These are phyloP conservation scores for Penicillium sp. DNA, from an alignment of 2,329 filamentous ascomycete genomes.

Conservation along the genomic window DNA sequence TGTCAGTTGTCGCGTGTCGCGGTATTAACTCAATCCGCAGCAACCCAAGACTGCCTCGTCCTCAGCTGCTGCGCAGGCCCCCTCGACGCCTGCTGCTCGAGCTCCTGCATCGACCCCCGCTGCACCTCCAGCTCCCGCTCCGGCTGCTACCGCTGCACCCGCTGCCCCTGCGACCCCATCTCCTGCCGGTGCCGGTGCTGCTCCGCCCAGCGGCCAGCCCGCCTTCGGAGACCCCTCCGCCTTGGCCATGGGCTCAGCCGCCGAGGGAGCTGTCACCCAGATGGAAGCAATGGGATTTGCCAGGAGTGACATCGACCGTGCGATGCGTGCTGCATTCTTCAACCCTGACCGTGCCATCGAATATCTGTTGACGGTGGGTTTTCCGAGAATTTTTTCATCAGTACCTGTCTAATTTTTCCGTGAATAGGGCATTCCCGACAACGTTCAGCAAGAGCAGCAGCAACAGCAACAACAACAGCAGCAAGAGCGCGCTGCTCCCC, in stretches of 20 bases:
- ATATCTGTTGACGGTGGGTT: constrained; percentile 72
- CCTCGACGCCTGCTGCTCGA: constrained; percentile 36
- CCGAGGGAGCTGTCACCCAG: constrained; percentile 73
- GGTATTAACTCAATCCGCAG: constrained; percentile 19
- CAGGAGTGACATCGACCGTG: constrained; percentile 78
- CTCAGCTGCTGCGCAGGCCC: constrained; percentile 31
- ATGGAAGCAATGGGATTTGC: constrained; percentile 99
- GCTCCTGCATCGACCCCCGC: constrained; percentile 41
- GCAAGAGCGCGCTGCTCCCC: constrained; percentile 35
- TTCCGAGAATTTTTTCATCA: constrained; percentile 8
- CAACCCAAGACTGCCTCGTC: constrained; percentile 64
- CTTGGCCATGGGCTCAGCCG: constrained; percentile 78
- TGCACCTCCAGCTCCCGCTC: constrained; percentile 49
- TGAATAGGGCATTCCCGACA: constrained; percentile 79
- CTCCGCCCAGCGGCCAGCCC: constrained; percentile 31
- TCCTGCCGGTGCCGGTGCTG: constrained; percentile 40
- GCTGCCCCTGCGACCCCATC: constrained; percentile 46
- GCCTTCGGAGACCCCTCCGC: constrained; percentile 67
- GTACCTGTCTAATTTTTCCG: constrained; percentile 30
- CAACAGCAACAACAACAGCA: constrained; percentile 58
- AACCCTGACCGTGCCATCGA: constrained; percentile 97
- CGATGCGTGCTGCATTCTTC: constrained; percentile 93
- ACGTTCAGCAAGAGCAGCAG: constrained; percentile 65
- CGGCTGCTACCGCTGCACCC: constrained; percentile 43
- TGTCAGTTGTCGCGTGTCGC: background rate